These are phyloP conservation scores for Gentiana straminea DNA, from an alignment of 257 asterid genomes.

Conservation along the genomic window DNA sequence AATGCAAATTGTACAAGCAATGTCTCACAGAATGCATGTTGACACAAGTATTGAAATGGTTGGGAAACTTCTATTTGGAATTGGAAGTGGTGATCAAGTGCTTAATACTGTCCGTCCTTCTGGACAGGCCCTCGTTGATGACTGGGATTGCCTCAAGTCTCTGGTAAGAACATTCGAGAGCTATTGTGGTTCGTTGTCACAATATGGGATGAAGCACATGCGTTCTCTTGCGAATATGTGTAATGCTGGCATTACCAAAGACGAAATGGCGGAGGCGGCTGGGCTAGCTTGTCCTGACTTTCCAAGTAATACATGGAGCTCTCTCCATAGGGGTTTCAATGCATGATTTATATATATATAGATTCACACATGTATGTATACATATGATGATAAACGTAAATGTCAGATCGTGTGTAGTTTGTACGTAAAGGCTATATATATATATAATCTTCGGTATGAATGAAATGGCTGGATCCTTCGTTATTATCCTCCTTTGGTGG, in stretches of 20 bases:
- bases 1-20: constrained; percentile 66
- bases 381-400: no score
- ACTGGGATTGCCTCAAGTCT: constrained; percentile 83
- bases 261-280: constrained; percentile 75
- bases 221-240: constrained; percentile 79
- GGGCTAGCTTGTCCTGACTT: constrained; percentile 57
- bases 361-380: background rate
- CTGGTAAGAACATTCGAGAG: constrained; percentile 66
- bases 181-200: constrained; percentile 71
- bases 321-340: constrained; percentile 64
- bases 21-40: constrained; percentile 62
- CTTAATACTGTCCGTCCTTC: constrained; percentile 42
- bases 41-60: constrained; percentile 57
- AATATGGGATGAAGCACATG: constrained; percentile 95
- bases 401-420: no score
- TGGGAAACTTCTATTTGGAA: constrained; percentile 75
- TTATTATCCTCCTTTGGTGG: no score
- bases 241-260: constrained; percentile 53
- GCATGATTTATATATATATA: constrained; percentile 33
- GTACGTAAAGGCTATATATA: no score
- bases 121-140: constrained; percentile 76
- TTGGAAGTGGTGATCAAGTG: constrained; percentile 47
- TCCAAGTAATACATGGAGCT: constrained; percentile 78
- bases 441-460: background rate
- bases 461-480: no score